Evolutionary conservation across 129 eudicot genomes (phyloP).

Genomic region (Oenanthe sinensis): DNA sequence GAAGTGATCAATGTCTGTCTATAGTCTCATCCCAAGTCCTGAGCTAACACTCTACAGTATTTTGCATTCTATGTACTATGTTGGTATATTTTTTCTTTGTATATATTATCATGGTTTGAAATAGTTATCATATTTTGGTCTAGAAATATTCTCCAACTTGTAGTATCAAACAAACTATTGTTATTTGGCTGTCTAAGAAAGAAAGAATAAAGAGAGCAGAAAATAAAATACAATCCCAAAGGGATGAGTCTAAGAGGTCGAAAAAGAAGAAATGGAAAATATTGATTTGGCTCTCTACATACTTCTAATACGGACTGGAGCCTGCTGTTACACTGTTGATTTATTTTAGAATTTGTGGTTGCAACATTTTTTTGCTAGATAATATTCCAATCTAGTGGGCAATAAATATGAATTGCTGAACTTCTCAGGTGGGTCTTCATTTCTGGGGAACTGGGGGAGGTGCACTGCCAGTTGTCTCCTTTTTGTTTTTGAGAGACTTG

Average conservation of each 20-base stretch:
- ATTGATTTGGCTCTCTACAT: not conserved
- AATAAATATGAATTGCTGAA: not conserved
- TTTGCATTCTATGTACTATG: not conserved
- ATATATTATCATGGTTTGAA: not conserved
- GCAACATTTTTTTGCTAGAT: not conserved
- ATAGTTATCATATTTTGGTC: not conserved
- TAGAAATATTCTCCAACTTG: not conserved
- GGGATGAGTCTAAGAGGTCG: not conserved
- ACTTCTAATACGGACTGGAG: not conserved
- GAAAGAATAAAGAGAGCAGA: not conserved
- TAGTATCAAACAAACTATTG: not conserved
- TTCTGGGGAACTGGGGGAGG: constrained; percentile 99
- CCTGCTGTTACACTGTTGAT: not conserved
- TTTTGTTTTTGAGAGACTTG: constrained; percentile 71
- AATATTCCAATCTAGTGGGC: not conserved
- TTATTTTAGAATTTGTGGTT: not conserved
- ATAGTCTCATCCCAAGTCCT: too few species aligned
- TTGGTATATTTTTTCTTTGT: not conserved
- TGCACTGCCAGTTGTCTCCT: constrained; percentile 70
- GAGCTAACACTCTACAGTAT: not conserved
- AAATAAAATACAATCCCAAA: not conserved
- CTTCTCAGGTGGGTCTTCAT: constrained; percentile 79
- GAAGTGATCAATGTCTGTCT: too few species aligned
- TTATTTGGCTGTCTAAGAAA: not conserved
- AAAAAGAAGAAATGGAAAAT: not conserved